Conservation (phyloP, 768 basidiomycete genomes). For the Russula abietina region DNA sequence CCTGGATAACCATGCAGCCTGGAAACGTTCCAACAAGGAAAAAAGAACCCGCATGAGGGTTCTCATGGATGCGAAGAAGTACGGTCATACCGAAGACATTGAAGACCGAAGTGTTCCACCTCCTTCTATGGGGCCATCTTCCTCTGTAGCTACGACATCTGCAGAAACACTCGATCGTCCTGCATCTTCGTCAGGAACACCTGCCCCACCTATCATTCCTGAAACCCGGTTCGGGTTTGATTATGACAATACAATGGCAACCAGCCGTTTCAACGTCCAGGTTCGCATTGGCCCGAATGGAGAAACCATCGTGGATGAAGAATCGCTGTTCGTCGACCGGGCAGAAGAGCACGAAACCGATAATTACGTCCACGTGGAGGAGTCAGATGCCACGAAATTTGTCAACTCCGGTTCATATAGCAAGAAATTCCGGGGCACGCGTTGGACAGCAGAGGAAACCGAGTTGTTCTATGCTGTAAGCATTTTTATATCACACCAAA, state of each 20-base stretch:
- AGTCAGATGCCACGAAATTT: conserved; percentile 79
- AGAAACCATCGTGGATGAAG: conserved; percentile 81
- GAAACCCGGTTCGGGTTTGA: conserved; percentile 55
- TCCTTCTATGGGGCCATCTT: neutral
- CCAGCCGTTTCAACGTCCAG: conserved; percentile 77
- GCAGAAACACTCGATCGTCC: neutral
- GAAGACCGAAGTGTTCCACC: conserved; percentile 30
- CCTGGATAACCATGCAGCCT: conserved; percentile 59
- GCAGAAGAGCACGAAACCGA: conserved; percentile 59
- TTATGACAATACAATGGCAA: conserved; percentile 56
- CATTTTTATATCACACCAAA: neutral
- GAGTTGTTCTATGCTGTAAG: conserved; percentile 81
- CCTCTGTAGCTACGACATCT: conserved; percentile 2
- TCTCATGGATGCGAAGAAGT: conserved; percentile 68
- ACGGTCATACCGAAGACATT: conserved; percentile 52
- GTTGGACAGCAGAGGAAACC: conserved; percentile 89
- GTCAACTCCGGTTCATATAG: conserved; percentile 80
- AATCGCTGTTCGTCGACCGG: conserved; percentile 75
- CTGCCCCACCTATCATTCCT: conserved; percentile 35
- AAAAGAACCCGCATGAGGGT: conserved; percentile 57
- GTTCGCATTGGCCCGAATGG: conserved; percentile 84
- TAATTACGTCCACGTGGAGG: conserved; percentile 71
- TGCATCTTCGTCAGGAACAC: conserved; percentile 7
- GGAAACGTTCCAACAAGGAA: conserved; percentile 65
- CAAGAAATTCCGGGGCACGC: conserved; percentile 71